phyloP scores from a whole-genome alignment of 805 yeast species.

The Starmerella floris region DNA sequence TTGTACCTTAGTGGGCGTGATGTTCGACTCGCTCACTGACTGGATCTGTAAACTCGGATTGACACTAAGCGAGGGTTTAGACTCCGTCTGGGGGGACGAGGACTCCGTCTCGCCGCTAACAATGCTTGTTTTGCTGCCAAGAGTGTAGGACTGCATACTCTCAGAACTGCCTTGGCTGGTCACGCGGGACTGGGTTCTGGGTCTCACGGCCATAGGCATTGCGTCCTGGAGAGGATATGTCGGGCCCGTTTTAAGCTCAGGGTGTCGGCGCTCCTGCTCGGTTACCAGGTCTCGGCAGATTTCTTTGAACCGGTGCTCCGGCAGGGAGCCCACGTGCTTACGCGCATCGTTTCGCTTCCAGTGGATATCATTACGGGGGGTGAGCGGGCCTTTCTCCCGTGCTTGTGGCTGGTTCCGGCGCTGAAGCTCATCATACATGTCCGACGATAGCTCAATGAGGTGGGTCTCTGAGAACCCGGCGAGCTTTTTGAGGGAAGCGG shows the following conservation, averaged over 20 bases:
- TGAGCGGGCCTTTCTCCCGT: constrained; percentile 39
- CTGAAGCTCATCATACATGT: constrained; percentile 82
- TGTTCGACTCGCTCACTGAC: constrained; percentile 37
- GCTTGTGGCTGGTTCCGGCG: constrained; percentile 45
- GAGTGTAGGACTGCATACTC: not conserved
- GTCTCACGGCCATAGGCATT: constrained; percentile 5
- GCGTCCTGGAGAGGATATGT: constrained; percentile 14
- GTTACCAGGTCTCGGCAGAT: constrained; percentile 76
- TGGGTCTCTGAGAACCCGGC: constrained; percentile 47
- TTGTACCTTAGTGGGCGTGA: constrained; percentile 74
- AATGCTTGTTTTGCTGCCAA: not conserved
- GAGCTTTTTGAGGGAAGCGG: constrained; percentile 35
- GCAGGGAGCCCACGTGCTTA: constrained; percentile 73
- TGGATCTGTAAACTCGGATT: constrained; percentile 12
- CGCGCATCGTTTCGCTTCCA: constrained; percentile 93
- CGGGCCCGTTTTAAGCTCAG: constrained; percentile 29
- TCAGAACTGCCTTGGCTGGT: not conserved
- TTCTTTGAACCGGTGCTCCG: constrained; percentile 72
- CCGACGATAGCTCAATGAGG: constrained; percentile 81
- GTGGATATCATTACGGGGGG: constrained; percentile 64
- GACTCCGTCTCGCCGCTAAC: not conserved
- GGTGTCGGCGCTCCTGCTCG: constrained; percentile 70
- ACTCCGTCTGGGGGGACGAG: not conserved
- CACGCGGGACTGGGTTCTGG: not conserved
- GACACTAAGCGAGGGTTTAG: not conserved